Evolutionary conservation across 805 yeast species (phyloP).

Genomic region (Blastobotrys attinorum): DNA sequence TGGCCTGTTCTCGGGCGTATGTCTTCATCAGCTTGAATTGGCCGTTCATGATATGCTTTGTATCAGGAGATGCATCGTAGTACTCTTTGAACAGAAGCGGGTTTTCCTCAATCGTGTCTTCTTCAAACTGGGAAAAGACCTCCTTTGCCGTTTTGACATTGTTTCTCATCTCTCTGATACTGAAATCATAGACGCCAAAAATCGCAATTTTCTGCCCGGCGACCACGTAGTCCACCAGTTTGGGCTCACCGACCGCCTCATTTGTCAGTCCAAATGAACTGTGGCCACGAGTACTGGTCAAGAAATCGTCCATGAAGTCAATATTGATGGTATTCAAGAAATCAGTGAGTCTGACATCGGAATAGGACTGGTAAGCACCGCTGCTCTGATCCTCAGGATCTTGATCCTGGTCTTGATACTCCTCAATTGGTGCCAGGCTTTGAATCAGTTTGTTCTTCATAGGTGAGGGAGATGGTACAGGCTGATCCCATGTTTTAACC

Average conservation of each 20-base stretch:
- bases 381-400: too few relatives aligned
- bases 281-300: slow-evolving; percentile 11
- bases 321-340: slow-evolving; percentile 23
- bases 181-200: slow-evolving; percentile 44
- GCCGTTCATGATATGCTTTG: slow-evolving; percentile 36
- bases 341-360: slow-evolving; percentile 20
- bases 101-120: slow-evolving; percentile 38
- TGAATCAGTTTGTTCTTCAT: neutral
- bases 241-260: slow-evolving; percentile 13
- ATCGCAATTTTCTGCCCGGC: slow-evolving; percentile 37
- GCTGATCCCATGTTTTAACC: neutral
- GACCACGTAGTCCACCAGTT: slow-evolving; percentile 31
- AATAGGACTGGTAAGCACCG: too few relatives aligned
- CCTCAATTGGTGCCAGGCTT: neutral
- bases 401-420: neutral
- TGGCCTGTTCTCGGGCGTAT: slow-evolving; percentile 45
- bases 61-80: slow-evolving; percentile 33
- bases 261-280: slow-evolving; percentile 18
- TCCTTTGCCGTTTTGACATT: slow-evolving; percentile 43
- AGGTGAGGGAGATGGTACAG: neutral
- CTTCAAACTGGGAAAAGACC: slow-evolving; percentile 40
- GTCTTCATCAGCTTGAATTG: slow-evolving; percentile 44
- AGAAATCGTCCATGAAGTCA: slow-evolving; percentile 25
- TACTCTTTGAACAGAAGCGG: slow-evolving; percentile 45
- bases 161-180: slow-evolving; percentile 45